Evolutionary conservation across 2,329 filamentous ascomycete genomes (phyloP), one percentile per base, ranked within the genome.

Genomic region (Rhynchosporium graminicola): DNA sequence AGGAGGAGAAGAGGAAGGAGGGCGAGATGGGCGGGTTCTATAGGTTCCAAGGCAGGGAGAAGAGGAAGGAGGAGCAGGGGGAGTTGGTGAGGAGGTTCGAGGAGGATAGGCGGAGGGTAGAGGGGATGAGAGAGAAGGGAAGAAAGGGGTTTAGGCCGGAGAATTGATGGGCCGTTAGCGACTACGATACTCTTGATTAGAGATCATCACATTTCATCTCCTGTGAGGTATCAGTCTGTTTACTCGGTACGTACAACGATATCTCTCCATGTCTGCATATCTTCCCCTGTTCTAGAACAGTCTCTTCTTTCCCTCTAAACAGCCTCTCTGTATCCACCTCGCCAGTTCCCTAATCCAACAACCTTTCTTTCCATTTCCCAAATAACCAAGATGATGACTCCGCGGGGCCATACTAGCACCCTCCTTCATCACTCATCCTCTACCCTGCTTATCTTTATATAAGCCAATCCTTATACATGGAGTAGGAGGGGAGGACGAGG

Each of bases 1-100:
- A 82, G 70, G 81, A 85, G 73, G 80, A 83, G 77, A 86, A 83
- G 78, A 83, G 82, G 72, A 20, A 29, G 20, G 20, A 4, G 46
- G 80, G 83, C 65, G 85, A 87, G 40, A 79, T 86, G 68, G 83
- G 84, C 59, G 87, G 90, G 73, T 95, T 96, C 75, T 96, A 96
- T 77, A 82, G 90, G 61, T 96, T 94, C 82, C 91, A 96, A 82
- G 83, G 84, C 70, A 79, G 91, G 55, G 90, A 96, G 80, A 87
- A 85, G 79, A 86, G 86, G 78, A 95, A 95, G 81, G 85, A 86
- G 71, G 83, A 87, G 70, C 89, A 92, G 75, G 80, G 83, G 48
- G 83, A 88, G 70, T 75, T 95, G 74, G 76, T 90, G 68, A 86
- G 80, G 77, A 81, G 82, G 72, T 96, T 95, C 74, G 88, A 92